A percentile compares a stretch with the other conserved stretches of the same genome.
Evolutionary conservation across 345 rosid species (phyloP).

Genomic region (Eucalyptus pauciflora): DNA sequence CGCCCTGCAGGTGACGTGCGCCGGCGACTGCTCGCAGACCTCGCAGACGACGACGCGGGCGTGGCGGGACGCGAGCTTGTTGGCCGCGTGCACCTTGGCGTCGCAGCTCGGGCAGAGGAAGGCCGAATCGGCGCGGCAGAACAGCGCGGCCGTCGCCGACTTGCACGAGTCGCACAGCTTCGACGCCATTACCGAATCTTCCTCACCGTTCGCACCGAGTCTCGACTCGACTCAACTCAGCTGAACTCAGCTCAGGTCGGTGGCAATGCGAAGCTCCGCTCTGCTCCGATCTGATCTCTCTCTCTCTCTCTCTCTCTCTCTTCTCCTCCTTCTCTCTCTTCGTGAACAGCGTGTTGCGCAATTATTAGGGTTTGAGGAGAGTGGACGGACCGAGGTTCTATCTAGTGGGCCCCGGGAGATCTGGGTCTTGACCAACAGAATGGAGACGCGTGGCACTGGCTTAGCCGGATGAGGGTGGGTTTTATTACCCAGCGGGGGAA

Average conservation of each 20-base stretch:
- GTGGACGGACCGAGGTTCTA: slow-evolving; percentile 1
- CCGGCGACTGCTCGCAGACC: slow-evolving; percentile 99
- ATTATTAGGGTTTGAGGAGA: not conserved
- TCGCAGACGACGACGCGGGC: slow-evolving; percentile 87
- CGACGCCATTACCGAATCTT: not conserved
- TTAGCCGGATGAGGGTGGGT: slow-evolving; percentile 32
- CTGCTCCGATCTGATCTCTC: not conserved
- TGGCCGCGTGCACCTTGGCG: slow-evolving; percentile 76
- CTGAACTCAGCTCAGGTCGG: not conserved
- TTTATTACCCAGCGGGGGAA: not conserved
- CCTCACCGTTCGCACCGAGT: not conserved
- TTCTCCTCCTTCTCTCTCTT: not conserved
- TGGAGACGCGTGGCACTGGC: slow-evolving; percentile 19
- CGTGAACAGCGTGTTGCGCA: not conserved
- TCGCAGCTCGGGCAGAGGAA: slow-evolving; percentile 83
- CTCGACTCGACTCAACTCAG: not conserved
- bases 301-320: not conserved
- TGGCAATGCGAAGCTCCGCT: not conserved
- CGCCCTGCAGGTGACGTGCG: slow-evolving; percentile 93
- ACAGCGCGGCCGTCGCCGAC: slow-evolving; percentile 76
- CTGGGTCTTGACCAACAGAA: slow-evolving; percentile 10
- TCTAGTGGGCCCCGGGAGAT: slow-evolving; percentile 61
- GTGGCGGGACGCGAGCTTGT: slow-evolving; percentile 94
- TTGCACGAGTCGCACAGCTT: slow-evolving; percentile 30
- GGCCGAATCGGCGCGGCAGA: slow-evolving; percentile 91